A percentile compares a stretch with the other conserved stretches of the same genome.
Conservation (phyloP, 148 eudicot species). For the Chenopodium formosanum region DNA sequence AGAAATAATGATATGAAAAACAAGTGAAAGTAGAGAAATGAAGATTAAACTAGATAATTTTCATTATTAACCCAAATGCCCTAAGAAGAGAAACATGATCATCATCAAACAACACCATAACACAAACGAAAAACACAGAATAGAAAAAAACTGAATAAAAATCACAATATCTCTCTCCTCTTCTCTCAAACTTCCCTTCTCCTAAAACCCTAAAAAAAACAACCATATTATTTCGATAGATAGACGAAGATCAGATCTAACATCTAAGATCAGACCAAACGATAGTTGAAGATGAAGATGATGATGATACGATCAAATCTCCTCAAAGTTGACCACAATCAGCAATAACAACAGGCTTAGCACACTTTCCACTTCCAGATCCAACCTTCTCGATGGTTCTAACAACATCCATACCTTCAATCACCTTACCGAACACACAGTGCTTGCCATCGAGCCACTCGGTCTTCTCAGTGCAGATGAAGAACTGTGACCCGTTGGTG, state of each 20-base stretch:
- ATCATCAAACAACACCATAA: conserved; percentile 9
- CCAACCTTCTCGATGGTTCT: conserved; percentile 55
- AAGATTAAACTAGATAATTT: neutral
- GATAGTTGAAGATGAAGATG: neutral
- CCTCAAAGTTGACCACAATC: conserved; percentile 40
- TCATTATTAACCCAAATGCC: conserved; percentile 9
- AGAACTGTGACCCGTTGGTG: conserved; percentile 65
- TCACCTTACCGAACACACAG: conserved; percentile 51
- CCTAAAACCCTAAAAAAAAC: conserved; percentile 19
- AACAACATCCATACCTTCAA: conserved; percentile 59
- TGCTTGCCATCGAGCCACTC: conserved; percentile 65
- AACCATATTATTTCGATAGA: neutral
- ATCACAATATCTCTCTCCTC: conserved; percentile 14
- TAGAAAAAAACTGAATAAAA: neutral
- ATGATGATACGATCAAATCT: neutral
- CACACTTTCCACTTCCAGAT: conserved; percentile 33
- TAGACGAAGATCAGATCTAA: neutral
- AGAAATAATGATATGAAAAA: neutral
- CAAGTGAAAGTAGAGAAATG: no score
- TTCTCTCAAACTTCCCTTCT: neutral
- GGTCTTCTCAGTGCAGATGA: conserved; percentile 58
- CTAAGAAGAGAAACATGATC: conserved; percentile 7
- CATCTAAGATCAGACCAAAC: neutral
- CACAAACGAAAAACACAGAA: neutral
- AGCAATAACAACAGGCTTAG: conserved; percentile 45